Evolutionary conservation across 2,329 filamentous ascomycete species (phyloP).

Genomic region (Penicillium sp.): DNA sequence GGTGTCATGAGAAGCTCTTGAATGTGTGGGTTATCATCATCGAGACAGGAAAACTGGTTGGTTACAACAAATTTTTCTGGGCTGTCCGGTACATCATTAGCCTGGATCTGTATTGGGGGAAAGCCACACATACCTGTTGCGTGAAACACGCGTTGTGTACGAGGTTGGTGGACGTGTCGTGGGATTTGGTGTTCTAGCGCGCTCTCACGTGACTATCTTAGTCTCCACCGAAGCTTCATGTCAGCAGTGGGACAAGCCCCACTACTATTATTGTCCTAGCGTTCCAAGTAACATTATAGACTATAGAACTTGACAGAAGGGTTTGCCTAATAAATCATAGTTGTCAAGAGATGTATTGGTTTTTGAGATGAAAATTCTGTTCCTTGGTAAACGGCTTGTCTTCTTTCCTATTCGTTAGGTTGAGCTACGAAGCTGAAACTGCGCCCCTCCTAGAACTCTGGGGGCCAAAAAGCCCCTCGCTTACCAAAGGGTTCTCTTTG

Average conservation of each 20-base stretch:
- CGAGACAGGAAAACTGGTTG: slow-evolving; percentile 26
- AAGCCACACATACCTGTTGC: not conserved
- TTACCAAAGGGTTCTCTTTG: too few species aligned
- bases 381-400: too few species aligned
- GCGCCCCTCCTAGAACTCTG: too few species aligned
- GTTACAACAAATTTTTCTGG: not conserved
- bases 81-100: not conserved
- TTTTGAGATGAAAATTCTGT: too few species aligned
- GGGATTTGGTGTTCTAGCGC: not conserved
- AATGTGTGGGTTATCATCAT: slow-evolving; percentile 39
- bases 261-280: not conserved
- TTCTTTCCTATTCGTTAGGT: too few species aligned
- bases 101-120: not conserved
- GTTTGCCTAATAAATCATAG: too few species aligned
- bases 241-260: not conserved
- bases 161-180: not conserved
- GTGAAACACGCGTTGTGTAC: not conserved
- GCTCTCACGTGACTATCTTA: not conserved
- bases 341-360: not conserved
- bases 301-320: too few species aligned
- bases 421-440: too few species aligned
- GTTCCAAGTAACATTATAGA: not conserved
- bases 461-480: too few species aligned
- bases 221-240: not conserved
- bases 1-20: slow-evolving; percentile 42